Evolutionary conservation across 805 yeast genomes (phyloP), one percentile per base, ranked within the genome.

Genomic region (Diddensiella santjacobensis): DNA sequence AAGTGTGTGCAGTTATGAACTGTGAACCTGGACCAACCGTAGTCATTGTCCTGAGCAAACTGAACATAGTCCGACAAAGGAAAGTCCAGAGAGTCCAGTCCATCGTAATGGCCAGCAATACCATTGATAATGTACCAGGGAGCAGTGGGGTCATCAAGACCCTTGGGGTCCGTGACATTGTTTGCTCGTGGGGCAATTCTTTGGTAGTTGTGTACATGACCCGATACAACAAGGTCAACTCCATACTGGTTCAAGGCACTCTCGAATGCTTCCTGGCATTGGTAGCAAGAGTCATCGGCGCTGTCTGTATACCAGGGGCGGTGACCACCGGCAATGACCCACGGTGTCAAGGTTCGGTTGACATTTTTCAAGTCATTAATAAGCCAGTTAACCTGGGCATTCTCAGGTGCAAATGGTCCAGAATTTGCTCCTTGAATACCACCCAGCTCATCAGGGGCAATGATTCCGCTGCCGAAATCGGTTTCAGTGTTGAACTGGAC

Each of bases 61-160:
- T 50, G 35, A 35, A 38, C 38, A 20, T 22, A 49, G 48, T 42
- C 43, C 11, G 33, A 18, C 5, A 49, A 44, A n/a, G 52, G 48
- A 23, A 13, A 15, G 10, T 13, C 49, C 11, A 49, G 31, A 19
- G 40, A 24, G 35, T 57, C 54, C 11, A 49, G 47, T 8, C 62
- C 62, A 36, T 58, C 57, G 46, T 58, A 59, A 45, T 58, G 61
- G 22, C 62, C 62, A 17, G 55, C 62, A 23, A 51, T 45, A 18
- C 62, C 62, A 45, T 57, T 59, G 19, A 58, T 46, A 42, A 59
- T 58, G 50, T 58, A 59, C 62, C 57, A 50, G 4, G 62, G 62
- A 3, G 62, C 52, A 6, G 52, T 42, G 4, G 62, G 62, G 45
- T 59, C 57, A 50, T 58, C 46, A 41, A 55, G 54, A 35, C 57